Base-by-base conservation (phyloP, 805 yeast species). In the Myxozyma lipomycoides region DNA sequence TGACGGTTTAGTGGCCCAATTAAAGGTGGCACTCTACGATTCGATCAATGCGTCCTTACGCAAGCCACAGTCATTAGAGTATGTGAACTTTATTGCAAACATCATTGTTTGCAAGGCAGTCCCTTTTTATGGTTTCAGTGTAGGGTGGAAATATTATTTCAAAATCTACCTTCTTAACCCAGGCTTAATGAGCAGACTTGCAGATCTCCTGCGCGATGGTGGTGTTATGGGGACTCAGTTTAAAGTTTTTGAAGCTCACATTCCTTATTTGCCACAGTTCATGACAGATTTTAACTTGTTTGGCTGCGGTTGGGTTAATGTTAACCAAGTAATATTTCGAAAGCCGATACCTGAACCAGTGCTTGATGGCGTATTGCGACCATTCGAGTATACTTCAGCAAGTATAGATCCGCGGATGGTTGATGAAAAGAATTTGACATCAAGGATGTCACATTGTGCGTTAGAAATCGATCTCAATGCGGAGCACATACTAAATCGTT, bases 41-140 rank as follows among this genome's bases (percentile, higher is more conserved):
- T 28, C 32, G 32, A 28, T 28, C 32, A 28, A 28, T 28, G 7
- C 12, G 32, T 7, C 32, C 12, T 12, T 28, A 12, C 12, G 7
- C 12, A 28, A 28, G 32, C 7, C 32, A 7, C 7, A 28, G 12
- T 9, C 38, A 15, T 12, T 15, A 5, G 6, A 23, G 9, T 70
- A 61, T 55, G 65, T 70, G 6, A n/a, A n/a, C n/a, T n/a, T n/a
- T n/a, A n/a, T n/a, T n/a, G 67, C 70, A 19, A 56, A 60, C 19
- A 61, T 70, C 6, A 46, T 60, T 4, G 64, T 86, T 0, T 84
- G 95, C 46, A 79, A 81, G 55, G 96, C 84, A 0, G 73, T 78
- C 0, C 91, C 95, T 0, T 83, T 90, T 43, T 93, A 93, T 64
- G 98, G 98, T 0, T 91, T 77, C 64, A 80, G 79, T 57, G 73